phyloP scores from a whole-genome alignment of 441 rosid species.

The Metrosideros polymorpha region DNA sequence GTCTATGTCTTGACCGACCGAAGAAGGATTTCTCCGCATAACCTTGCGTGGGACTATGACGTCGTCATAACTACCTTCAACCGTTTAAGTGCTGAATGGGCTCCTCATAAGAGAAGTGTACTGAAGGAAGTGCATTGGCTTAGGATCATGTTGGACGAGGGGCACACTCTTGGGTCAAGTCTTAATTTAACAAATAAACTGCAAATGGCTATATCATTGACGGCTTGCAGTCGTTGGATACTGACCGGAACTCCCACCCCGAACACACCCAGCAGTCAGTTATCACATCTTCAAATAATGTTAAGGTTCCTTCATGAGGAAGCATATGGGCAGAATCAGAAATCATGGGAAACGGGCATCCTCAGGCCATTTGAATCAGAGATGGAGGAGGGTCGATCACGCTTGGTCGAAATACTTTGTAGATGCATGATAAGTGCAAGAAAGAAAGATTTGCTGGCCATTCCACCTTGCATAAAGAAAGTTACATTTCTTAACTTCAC shows the following conservation, averaged over 20 bases:
- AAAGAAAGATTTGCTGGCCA: slow-evolving; percentile 76
- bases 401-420: slow-evolving; percentile 59
- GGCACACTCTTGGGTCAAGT: slow-evolving; percentile 97
- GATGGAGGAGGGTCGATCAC: slow-evolving; percentile 82
- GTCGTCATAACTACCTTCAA: slow-evolving; percentile 87
- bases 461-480: slow-evolving; percentile 92
- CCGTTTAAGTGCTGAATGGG: slow-evolving; percentile 97
- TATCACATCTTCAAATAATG: slow-evolving; percentile 84
- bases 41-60: slow-evolving; percentile 96
- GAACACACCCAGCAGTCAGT: slow-evolving; percentile 80
- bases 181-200: slow-evolving; percentile 84
- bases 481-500: slow-evolving; percentile 61
- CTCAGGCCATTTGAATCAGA: slow-evolving; percentile 88
- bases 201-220: slow-evolving; percentile 90
- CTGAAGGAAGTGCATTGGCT: slow-evolving; percentile 96
- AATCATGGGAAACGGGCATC: slow-evolving; percentile 89
- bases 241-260: slow-evolving; percentile 97
- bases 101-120: slow-evolving; percentile 66
- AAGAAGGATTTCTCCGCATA: slow-evolving; percentile 60
- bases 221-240: slow-evolving; percentile 80
- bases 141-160: slow-evolving; percentile 90
- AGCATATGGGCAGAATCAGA: slow-evolving; percentile 73
- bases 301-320: slow-evolving; percentile 92
- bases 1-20: slow-evolving; percentile 68
- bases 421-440: slow-evolving; percentile 95